phyloP scores from a whole-genome alignment of 768 basidiomycete species.

The Tephrocybe sp. region DNA sequence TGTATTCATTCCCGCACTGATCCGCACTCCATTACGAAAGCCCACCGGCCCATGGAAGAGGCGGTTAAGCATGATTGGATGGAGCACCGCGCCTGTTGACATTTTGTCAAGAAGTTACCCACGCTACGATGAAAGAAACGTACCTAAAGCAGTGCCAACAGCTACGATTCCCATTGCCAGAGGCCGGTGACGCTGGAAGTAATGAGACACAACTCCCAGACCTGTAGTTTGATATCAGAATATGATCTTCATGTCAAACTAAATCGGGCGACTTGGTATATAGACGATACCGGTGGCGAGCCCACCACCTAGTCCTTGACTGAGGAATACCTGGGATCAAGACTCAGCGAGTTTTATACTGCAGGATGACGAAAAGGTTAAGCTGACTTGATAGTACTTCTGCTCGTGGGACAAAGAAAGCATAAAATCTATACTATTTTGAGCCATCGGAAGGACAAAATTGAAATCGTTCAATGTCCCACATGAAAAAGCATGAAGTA shows the following conservation, averaged over 20 bases:
- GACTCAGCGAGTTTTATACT: too few relatives aligned
- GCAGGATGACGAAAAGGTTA: too few relatives aligned
- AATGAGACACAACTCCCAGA: slow-evolving; percentile 44
- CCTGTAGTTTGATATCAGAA: slow-evolving; percentile 16
- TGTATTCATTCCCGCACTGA: slow-evolving; percentile 36
- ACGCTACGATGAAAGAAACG: not conserved
- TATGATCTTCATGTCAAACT: too few relatives aligned
- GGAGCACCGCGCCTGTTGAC: slow-evolving; percentile 44
- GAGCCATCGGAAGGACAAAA: not conserved
- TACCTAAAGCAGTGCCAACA: slow-evolving; percentile 2
- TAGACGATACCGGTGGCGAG: slow-evolving; percentile 45
- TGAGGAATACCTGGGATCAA: slow-evolving; percentile 33
- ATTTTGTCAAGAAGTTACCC: not conserved
- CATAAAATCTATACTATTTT: slow-evolving; percentile 21
- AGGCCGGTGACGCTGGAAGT: slow-evolving; percentile 42
- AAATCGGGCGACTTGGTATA: slow-evolving; percentile 25
- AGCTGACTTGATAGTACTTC: slow-evolving; percentile 32
- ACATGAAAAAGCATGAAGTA: slow-evolving; percentile 15
- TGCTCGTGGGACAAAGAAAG: slow-evolving; percentile 29
- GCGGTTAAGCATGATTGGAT: slow-evolving; percentile 59
- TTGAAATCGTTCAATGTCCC: not conserved
- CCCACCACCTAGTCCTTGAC: slow-evolving; percentile 43
- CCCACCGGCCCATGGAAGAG: slow-evolving; percentile 34
- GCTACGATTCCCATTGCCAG: slow-evolving; percentile 50
- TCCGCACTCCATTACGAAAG: slow-evolving; percentile 38